Conservation (phyloP, 1,139 yeast genomes). For the Spathaspora sp. region DNA sequence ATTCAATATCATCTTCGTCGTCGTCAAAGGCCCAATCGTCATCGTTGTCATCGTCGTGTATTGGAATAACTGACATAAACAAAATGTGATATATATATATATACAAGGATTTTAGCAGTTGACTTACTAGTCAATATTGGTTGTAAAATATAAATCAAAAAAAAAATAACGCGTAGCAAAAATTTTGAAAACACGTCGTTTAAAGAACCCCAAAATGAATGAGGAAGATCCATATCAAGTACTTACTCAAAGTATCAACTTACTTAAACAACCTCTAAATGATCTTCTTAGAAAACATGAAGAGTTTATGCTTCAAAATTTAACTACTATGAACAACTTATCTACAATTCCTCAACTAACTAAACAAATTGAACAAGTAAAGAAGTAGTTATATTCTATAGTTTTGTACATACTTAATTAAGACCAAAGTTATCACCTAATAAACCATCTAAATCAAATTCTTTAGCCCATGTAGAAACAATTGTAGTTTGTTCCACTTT, state of each 20-base stretch:
- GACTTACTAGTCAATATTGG: background rate
- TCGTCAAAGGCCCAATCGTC: conserved; percentile 13
- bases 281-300: conserved; percentile 27
- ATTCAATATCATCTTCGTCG: conserved; percentile 17
- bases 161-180: conserved; percentile 3
- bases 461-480: conserved; percentile 91
- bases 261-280: conserved; percentile 24
- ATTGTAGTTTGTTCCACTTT: conserved; percentile 75
- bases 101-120: background rate
- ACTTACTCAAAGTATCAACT: conserved; percentile 20
- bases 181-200: background rate
- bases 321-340: conserved; percentile 23
- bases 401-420: conserved; percentile 6
- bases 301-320: conserved; percentile 27
- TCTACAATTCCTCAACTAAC: conserved; percentile 15
- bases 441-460: conserved; percentile 86
- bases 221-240: conserved; percentile 23
- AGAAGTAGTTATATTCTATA: background rate
- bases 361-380: conserved; percentile 6
- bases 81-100: background rate
- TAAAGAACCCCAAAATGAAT: background rate
- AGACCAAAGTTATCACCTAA: conserved; percentile 45
- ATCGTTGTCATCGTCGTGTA: conserved; percentile 12
- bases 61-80: conserved; percentile 8
- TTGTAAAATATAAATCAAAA: background rate